phyloP scores from a whole-genome alignment of 2,329 filamentous ascomycete genomes.

The Penicillium sp. region DNA sequence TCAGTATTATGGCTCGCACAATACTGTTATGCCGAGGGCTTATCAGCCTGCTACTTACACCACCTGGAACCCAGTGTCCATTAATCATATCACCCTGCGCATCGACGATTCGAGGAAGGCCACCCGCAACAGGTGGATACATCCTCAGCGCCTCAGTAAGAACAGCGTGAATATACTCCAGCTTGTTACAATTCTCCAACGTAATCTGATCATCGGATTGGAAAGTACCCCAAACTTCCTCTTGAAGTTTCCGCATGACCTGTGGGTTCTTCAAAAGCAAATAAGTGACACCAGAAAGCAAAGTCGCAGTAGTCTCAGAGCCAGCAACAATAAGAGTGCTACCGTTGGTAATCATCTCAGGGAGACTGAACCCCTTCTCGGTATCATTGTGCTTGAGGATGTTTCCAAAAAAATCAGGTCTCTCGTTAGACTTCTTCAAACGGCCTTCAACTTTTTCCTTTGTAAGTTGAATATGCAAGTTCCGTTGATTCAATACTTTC shows the following conservation, averaged over 20 bases:
- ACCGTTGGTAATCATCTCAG: background rate
- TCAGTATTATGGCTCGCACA: background rate
- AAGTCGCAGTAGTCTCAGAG: background rate
- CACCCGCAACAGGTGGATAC: background rate
- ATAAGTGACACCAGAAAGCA: background rate
- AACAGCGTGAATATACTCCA: background rate
- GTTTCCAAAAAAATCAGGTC: background rate
- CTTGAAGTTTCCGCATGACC: background rate
- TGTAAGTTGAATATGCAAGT: conserved; percentile 5
- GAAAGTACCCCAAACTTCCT: background rate
- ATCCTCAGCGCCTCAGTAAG: background rate
- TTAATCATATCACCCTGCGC: background rate
- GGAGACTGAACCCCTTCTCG: background rate
- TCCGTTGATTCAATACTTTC: background rate
- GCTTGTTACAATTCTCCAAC: background rate
- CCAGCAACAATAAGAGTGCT: background rate
- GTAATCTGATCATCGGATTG: background rate
- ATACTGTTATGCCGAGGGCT: background rate
- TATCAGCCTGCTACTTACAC: background rate
- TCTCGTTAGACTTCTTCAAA: conserved; percentile 12
- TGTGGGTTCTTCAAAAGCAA: background rate
- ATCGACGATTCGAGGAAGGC: background rate
- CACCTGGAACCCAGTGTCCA: background rate
- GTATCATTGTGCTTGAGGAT: conserved; percentile 9
- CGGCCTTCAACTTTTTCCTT: conserved; percentile 7